A percentile compares a stretch with the other conserved stretches of the same genome.
These are phyloP conservation scores for Gleditsia sinensis DNA, from an alignment of 306 rosid genomes.

Conservation along the genomic window DNA sequence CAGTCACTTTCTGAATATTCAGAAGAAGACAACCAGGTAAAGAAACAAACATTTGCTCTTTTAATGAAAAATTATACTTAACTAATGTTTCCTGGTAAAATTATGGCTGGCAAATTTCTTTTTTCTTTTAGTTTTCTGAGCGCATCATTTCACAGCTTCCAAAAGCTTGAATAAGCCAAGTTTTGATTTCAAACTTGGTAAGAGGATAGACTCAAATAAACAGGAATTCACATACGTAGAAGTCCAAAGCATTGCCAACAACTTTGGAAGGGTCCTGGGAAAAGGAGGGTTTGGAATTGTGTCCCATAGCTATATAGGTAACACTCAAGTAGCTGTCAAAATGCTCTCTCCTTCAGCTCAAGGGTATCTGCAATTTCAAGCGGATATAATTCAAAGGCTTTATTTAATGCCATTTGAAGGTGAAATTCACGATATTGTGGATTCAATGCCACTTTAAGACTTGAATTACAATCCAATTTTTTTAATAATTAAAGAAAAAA, in stretches of 20 bases:
- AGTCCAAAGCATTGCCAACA: slow-evolving; percentile 24
- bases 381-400: background rate
- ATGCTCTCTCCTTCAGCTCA: background rate
- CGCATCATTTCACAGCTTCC: background rate
- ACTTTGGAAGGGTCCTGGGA: slow-evolving; percentile 31
- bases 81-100: too few relatives aligned
- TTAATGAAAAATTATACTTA: too few relatives aligned
- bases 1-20: background rate
- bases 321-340: background rate
- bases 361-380: background rate
- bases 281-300: slow-evolving; percentile 5
- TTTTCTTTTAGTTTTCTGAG: too few relatives aligned
- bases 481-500: background rate
- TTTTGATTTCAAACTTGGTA: background rate
- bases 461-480: background rate
- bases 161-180: too few relatives aligned
- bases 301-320: background rate
- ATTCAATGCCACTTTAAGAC: too few relatives aligned
- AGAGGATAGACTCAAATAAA: background rate
- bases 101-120: too few relatives aligned
- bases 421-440: too few relatives aligned
- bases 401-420: too few relatives aligned
- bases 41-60: too few relatives aligned
- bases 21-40: slow-evolving; percentile 15
- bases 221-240: slow-evolving; percentile 40